Conservation (phyloP, 176 grass and related monocot species). For the Zea luxurians region DNA sequence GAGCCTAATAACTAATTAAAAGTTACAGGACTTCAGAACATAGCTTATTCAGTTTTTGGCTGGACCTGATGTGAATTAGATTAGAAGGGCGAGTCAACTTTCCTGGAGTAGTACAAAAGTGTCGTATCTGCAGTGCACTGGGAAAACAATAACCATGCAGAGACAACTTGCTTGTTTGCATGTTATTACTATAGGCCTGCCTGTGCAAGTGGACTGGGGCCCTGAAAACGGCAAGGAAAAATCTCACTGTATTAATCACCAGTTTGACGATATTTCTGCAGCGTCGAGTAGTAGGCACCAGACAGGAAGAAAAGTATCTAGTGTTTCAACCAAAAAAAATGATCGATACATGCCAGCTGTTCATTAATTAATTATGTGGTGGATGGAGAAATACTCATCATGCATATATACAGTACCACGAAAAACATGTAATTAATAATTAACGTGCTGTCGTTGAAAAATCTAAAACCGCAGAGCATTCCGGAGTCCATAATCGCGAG, state of each 20-base stretch:
- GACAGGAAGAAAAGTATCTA: too few relatives aligned
- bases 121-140: too few relatives aligned
- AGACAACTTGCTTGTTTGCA: neutral
- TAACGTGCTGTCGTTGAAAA: neutral
- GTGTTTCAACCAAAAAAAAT: neutral
- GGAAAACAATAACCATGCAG: too few relatives aligned
- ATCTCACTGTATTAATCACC: neutral
- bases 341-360: neutral
- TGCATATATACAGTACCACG: too few relatives aligned
- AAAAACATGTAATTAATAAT: neutral
- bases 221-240: neutral
- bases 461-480: slow-evolving; percentile 53
- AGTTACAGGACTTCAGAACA: neutral
- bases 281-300: too few relatives aligned
- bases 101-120: too few relatives aligned
- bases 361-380: neutral
- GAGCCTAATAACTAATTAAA: neutral
- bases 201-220: neutral
- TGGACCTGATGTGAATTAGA: neutral
- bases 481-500: slow-evolving; percentile 91
- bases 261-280: neutral
- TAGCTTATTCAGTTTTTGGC: neutral
- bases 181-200: neutral
- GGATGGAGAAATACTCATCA: neutral
- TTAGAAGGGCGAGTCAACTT: too few relatives aligned